phyloP scores from a whole-genome alignment of 306 rosid species.

The Corylus americana region DNA sequence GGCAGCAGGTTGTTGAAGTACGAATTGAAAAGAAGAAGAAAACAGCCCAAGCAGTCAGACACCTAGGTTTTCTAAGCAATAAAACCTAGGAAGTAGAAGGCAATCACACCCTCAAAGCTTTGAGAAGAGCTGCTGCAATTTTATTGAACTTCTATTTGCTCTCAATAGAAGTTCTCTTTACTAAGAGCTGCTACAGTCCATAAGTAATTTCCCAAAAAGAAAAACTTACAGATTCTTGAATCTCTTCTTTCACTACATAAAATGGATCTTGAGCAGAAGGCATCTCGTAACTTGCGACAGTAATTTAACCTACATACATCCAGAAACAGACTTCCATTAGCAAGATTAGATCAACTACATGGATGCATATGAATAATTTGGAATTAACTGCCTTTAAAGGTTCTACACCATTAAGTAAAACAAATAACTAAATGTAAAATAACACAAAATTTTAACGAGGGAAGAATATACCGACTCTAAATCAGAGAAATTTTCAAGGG shows the following conservation, averaged over 20 bases:
- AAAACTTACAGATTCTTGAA: slow-evolving; percentile 87
- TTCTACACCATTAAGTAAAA: neutral
- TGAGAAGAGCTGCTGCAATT: too few species aligned
- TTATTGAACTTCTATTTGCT: neutral
- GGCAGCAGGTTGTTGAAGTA: too few species aligned
- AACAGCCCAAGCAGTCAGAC: too few species aligned
- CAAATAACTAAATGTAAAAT: neutral
- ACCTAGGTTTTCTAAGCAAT: too few species aligned
- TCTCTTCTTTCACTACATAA: slow-evolving; percentile 94
- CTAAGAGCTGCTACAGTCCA: neutral
- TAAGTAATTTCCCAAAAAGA: slow-evolving; percentile 17
- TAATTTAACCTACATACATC: slow-evolving; percentile 6
- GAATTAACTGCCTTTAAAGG: neutral
- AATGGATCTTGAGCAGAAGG: slow-evolving; percentile 98
- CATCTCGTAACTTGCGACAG: slow-evolving; percentile 44
- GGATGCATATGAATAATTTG: neutral
- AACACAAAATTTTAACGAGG: neutral
- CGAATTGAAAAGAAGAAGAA: too few species aligned
- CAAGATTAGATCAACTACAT: neutral
- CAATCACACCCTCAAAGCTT: too few species aligned
- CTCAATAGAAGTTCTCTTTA: neutral
- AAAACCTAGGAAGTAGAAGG: too few species aligned
- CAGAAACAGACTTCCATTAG: slow-evolving; percentile 20
- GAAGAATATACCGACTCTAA: neutral
- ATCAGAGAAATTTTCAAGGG: too few species aligned